Conservation (phyloP, 2,329 filamentous ascomycete species). For the Diaporthe sp. region DNA sequence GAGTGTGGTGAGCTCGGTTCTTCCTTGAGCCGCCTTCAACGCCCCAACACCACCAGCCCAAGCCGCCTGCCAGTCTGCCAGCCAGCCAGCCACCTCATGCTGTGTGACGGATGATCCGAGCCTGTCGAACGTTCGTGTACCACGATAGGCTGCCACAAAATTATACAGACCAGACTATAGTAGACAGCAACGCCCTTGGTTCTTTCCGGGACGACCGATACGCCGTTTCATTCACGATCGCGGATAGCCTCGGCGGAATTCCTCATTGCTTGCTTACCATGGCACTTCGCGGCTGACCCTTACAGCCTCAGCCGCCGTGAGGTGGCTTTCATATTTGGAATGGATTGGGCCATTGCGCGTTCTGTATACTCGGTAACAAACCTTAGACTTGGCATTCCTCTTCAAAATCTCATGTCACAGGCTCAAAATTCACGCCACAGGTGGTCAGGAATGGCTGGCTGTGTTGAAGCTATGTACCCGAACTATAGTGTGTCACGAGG, state of each 20-base stretch:
- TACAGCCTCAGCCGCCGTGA: not conserved
- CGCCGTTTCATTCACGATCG: not conserved
- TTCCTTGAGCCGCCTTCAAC: conserved; percentile 8
- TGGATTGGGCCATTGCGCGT: not conserved
- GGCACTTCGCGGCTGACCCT: not conserved
- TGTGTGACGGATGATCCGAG: conserved; percentile 34
- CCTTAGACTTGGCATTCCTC: not conserved
- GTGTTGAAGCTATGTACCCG: not conserved
- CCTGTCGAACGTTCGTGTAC: conserved; percentile 1
- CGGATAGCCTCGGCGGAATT: conserved; percentile 18
- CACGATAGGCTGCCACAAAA: not conserved
- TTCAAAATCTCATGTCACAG: not conserved
- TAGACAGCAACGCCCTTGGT: not conserved
- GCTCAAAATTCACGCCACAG: not conserved
- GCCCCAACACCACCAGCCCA: not conserved
- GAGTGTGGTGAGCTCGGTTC: not conserved
- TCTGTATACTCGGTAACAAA: not conserved
- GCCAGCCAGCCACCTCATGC: conserved; percentile 29
- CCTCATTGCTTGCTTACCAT: not conserved
- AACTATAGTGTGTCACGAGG: conserved; percentile 11
- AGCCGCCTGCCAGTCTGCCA: conserved; percentile 7
- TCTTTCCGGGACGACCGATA: not conserved
- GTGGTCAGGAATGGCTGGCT: not conserved
- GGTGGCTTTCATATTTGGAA: not conserved
- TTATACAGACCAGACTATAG: not conserved